Evolutionary conservation across 2,329 filamentous ascomycete genomes (phyloP), one percentile per base, ranked within the genome.

Genomic region (Calonectria ilicicola): DNA sequence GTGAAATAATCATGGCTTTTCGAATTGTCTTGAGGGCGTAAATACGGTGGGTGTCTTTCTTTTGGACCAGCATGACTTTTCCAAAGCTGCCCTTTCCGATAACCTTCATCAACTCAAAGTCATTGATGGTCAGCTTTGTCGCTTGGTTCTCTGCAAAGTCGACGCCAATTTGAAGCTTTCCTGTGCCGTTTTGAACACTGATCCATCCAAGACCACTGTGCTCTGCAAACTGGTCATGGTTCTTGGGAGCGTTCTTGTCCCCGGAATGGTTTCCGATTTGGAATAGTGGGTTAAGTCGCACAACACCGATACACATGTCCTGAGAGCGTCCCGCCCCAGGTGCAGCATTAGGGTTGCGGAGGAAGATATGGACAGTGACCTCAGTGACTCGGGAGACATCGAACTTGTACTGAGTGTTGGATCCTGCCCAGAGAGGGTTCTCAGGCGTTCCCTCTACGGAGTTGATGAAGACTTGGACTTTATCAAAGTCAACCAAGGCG

Each of bases 21-120:
- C 96, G 95, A 81, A 98, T 96, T n/a, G 96, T 98, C 90, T 98
- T 98, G 80, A 98, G 91, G 69, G 96, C 96, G 86, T 98, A 98
- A 84, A 98, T 98, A 80, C 96, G 95, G 82, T 93, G 93, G 47
- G 96, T 98, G 86, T 98, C 96, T 85, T 96, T 96, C 89, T 98
- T 98, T 86, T 94, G 92, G 81, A 98, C 96, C 87, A 98, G 96
- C 95, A 98, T 98, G 83, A 98, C 96, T 87, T 98, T 98, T 85
- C 96, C 96, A 84, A 98, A 98, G 85, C 95, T 98, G 76, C 96
- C 96, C 86, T 98, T 98, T 76, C 96, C 96, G 27, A 98, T 95
- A 8, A 98, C 95, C 87, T 98, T 98, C 83, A 98, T 90, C 75
- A 98, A 88, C 79, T 98, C 95, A 83, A 98, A 98, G 84, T 98